Base-by-base conservation (phyloP, 2,329 filamentous ascomycete genomes). In the Ophiosphaerella narmari region DNA sequence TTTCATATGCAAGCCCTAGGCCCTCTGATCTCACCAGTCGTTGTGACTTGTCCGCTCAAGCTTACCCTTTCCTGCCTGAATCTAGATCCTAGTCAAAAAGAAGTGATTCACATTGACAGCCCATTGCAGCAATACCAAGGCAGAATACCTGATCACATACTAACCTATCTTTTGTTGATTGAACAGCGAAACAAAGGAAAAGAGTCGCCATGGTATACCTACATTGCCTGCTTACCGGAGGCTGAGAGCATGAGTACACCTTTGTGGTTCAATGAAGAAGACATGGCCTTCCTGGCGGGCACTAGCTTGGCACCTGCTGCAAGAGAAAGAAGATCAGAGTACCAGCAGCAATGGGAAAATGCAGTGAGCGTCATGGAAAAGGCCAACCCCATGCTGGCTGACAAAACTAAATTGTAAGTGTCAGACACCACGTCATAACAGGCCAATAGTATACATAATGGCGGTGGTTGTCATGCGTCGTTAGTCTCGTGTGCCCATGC, bases 51-150 rank as follows among this genome's bases (percentile, higher is more conserved):
- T 44, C 72, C 71, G 8, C 47, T 72, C 24, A 55, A 50, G 33
- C 60, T 74, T 23, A 70, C 71, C 4, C 55, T 74, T 3, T 75
- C 72, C 9, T 56, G 58, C 56, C 66, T 73, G 40, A 74, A 71
- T 42, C 60, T 71, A 59, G 63, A 66, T 48, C 62, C 60, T n/a
- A 41, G 43, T 3, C 62, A 67, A 46, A 55, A 60, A 47, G 46
- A 53, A 29, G 65, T 71, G 18, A 43, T 63, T 32, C 54, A 57
- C 43, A 45, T 68, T 16, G 51, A 61, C 29, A 72, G 64, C 43
- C 52, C 55, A 34, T 57, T 68, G 5, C 57, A 54, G 38, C 52
- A 54, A 39, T 68, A 60, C 55, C 52, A 62, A 37, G 66, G 57
- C 6, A 55, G 48, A 26, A 50, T 73, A 24, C 68, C 68, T 16